phyloP scores from a whole-genome alignment of 2,329 filamentous ascomycete genomes.

The Diplocarpon rosae region DNA sequence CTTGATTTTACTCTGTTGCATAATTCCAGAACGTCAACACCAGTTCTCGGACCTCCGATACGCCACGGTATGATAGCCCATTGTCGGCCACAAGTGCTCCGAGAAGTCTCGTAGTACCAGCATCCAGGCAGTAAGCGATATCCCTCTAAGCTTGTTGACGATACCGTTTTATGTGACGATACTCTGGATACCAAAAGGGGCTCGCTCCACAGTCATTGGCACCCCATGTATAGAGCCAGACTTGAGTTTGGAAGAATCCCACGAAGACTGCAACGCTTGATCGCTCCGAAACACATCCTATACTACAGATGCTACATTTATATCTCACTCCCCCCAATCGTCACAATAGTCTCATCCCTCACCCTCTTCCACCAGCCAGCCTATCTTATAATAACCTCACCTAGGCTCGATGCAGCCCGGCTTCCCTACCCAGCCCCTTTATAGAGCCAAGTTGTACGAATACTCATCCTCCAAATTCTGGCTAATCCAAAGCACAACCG shows the following conservation, averaged over 20 bases:
- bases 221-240: too few species aligned
- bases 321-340: background rate
- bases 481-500: slow-evolving; percentile 55
- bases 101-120: too few species aligned
- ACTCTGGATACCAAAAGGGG: too few species aligned
- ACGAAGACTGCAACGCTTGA: background rate
- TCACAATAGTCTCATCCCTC: background rate
- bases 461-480: slow-evolving; percentile 68
- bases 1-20: too few species aligned
- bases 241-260: background rate
- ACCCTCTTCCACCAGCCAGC: background rate
- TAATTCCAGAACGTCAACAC: too few species aligned
- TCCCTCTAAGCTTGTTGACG: background rate
- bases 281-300: slow-evolving; percentile 8
- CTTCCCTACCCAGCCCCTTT: too few species aligned
- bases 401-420: background rate
- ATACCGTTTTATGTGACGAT: too few species aligned
- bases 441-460: slow-evolving; percentile 55
- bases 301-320: slow-evolving; percentile 8
- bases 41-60: too few species aligned
- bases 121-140: background rate
- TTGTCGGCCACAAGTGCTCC: too few species aligned
- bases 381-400: background rate
- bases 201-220: too few species aligned
- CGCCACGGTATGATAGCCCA: too few species aligned